Evolutionary conservation across 495 filamentous ascomycete species (phyloP), one percentile per base, ranked within the genome.

Genomic region (Jackrogersella multiformis): DNA sequence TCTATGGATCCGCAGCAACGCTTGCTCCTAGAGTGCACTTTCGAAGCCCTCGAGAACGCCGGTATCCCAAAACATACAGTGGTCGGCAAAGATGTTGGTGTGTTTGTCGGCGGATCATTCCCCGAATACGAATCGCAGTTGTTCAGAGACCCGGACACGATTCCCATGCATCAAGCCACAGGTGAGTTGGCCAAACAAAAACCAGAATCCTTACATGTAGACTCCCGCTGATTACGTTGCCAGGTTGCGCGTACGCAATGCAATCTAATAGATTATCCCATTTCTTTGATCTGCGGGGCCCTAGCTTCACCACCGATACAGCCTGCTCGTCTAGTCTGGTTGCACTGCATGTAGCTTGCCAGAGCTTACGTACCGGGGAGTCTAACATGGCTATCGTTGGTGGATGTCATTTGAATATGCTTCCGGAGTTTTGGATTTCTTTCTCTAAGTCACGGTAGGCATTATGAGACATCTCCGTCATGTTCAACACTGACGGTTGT

Each of bases 21-120:
- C 20, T 79, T 95, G 26, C 87, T 91, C 1, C 81, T 96, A 10
- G 86, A 91, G 35, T 94, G 89, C 54, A 91, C 91, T 1, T 96
- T 93, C 68, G 92, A 94, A 67, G 93, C 93, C 0, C 81, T 96
- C 3, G 92, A 96, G 73, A 92, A 90, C 82, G 90, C 91, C n/a
- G 92, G 92, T 0, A 89, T 93, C 64, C 86, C 89, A 34, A 93
- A 92, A 2, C 89, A 92, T 2, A 87, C 86, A 5, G 90, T 92
- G 6, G 88, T 80, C 66, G 86, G 91, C 15, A 86, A 92, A 75
- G 83, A 92, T 5, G 87, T 94, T 35, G 92, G 92, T 16, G 90
- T 92, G 12, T 96, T 93, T 76, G 89, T 94, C 66, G 92, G 92
- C 35, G 91, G 92, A 70, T 92, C 91, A 2, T 92, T 90, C 73